Conservation (phyloP, 75 land plant genomes). For the Azolla pinnata region DNA sequence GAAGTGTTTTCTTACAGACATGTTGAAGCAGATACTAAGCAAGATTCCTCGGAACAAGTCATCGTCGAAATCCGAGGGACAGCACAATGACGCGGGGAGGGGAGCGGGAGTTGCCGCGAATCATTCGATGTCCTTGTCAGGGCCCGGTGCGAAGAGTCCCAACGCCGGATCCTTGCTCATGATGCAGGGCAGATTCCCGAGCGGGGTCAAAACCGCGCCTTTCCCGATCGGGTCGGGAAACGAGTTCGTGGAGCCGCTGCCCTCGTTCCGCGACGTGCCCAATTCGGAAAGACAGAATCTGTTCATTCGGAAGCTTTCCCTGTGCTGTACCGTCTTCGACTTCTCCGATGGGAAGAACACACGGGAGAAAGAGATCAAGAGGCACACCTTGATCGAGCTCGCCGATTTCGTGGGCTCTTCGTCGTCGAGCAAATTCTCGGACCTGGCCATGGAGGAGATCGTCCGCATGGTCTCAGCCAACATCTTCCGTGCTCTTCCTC, state of each 20-base stretch:
- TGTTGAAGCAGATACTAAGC: neutral
- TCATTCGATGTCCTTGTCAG: neutral
- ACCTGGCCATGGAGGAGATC: conserved; percentile 36
- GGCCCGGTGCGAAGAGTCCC: conserved; percentile 1
- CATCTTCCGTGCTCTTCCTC: conserved; percentile 35
- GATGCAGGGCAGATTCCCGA: neutral
- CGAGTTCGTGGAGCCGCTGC: conserved; percentile 29
- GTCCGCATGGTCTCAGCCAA: conserved; percentile 20
- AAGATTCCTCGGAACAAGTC: conserved; percentile 1
- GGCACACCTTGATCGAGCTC: conserved; percentile 55
- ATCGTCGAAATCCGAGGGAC: neutral
- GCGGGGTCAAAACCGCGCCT: neutral
- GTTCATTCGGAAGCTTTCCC: conserved; percentile 48
- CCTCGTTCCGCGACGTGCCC: conserved; percentile 50
- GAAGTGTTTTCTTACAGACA: neutral
- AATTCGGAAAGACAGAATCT: conserved; percentile 41
- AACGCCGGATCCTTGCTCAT: neutral
- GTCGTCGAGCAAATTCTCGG: conserved; percentile 40
- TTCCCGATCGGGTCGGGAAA: neutral
- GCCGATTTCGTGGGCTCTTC: conserved; percentile 54
- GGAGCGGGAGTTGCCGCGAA: neutral
- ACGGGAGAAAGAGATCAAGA: conserved; percentile 65
- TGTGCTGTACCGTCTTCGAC: conserved; percentile 51
- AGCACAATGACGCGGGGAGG: neutral
- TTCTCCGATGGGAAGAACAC: conserved; percentile 42